Percentiles rank a stretch among this genome's conserved stretches.
phyloP scores from a whole-genome alignment of 73 alveolate species.

The Tetrahymena borealis region DNA sequence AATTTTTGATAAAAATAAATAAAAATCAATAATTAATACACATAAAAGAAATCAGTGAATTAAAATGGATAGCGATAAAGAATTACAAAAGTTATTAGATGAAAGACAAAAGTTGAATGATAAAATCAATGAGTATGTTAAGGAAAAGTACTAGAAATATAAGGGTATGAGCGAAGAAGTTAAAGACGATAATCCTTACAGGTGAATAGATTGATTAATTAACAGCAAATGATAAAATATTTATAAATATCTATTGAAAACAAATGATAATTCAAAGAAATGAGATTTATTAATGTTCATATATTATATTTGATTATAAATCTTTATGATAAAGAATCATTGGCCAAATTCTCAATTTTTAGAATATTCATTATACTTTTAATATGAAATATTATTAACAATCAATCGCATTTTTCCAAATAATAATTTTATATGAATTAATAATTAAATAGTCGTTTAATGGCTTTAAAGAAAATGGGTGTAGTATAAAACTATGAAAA shows the following conservation, averaged over 20 bases:
- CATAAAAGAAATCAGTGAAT: background rate
- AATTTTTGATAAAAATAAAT: too few relatives aligned
- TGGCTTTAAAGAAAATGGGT: slow-evolving; percentile 99
- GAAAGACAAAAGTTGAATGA: background rate
- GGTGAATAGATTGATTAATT: background rate
- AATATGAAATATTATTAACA: too few relatives aligned
- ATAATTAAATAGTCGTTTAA: slow-evolving; percentile 88
- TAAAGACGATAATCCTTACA: slow-evolving; percentile 30
- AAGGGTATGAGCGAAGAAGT: slow-evolving; percentile 42
- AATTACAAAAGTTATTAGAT: background rate
- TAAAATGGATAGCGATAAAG: background rate
- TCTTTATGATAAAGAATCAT: too few relatives aligned
- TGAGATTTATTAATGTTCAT: too few relatives aligned
- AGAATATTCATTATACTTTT: too few relatives aligned
- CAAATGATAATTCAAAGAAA: too few relatives aligned
- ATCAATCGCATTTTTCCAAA: too few relatives aligned
- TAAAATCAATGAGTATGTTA: background rate
- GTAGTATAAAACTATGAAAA: slow-evolving; percentile 80
- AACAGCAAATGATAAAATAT: background rate
- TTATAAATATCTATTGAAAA: background rate
- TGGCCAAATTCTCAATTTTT: too few relatives aligned
- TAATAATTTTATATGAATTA: too few relatives aligned
- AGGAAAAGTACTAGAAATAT: background rate
- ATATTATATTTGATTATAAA: too few relatives aligned
- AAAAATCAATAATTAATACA: background rate